Base-by-base conservation (phyloP, 2,329 filamentous ascomycete species). In the Thermothelomyces thermophilus region DNA sequence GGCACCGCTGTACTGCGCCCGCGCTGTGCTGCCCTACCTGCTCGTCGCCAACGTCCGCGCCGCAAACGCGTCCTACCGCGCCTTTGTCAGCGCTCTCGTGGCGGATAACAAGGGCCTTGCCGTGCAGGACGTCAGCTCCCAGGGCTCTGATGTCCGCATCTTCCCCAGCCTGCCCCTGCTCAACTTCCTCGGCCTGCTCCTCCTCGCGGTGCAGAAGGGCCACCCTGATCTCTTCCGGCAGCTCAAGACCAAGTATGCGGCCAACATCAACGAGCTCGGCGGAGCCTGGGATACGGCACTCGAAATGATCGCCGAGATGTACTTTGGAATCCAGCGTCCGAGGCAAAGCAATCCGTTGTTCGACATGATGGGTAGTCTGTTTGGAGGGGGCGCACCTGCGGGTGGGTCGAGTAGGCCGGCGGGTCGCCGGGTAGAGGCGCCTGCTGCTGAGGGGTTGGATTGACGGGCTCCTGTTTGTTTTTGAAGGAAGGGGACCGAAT, bases 331-430 rank as follows among this genome's bases (percentile, higher is more conserved):
- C 66, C 80, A 83, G 71, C 84, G 90, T 64, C 91, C 90, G 41
- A 79, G 86, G 62, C 89, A 95, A 72, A 86, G 84, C 56, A 97
- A 97, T 67, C 90, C 90, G 3, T 73, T 98, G 67, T 82, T 97
- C 69, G 93, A 98, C 66, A 97, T 98, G 90, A 94, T 98, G 87
- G 90, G 90, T 41, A 90, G 83, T 55, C 81, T 98, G 75, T 87
- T 98, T 63, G 90, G 90, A 42, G 89, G 89, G 17, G 84, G 82
- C 6, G 79, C 76, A 19, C 73, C 67, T 19, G 58, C 64, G 22
- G 74, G 74, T 44, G 74, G 73, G 35, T 42, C 48, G 13, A 79
- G 76, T 53, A 71, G 69, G 50, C 70, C 70, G n/a, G 68, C 69
- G n/a, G 59, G 71, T 30, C 70, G 71, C 52, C 62, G 68, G 53